These are phyloP conservation scores for Lachancea mirantina DNA, from an alignment of 805 yeast genomes.

Conservation along the genomic window DNA sequence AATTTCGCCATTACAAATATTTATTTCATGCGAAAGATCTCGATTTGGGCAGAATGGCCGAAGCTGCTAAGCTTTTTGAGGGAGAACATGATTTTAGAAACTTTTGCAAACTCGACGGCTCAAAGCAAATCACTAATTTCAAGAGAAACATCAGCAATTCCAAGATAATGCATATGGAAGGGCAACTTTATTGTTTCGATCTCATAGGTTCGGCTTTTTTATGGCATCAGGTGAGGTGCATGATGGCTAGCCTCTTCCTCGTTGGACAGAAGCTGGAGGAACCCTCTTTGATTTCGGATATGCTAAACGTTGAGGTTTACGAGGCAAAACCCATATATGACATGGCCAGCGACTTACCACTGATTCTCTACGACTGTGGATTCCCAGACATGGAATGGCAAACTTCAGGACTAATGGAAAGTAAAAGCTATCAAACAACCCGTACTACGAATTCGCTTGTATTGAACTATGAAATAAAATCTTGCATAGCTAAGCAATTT, in stretches of 20 bases:
- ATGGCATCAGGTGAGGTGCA: constrained; percentile 97
- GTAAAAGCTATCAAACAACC: constrained; percentile 38
- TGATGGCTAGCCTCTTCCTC: constrained; percentile 75
- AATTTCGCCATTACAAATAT: constrained; percentile 79
- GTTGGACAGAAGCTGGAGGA: constrained; percentile 74
- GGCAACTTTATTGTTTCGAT: constrained; percentile 60
- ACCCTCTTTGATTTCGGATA: constrained; percentile 47
- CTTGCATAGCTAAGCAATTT: constrained; percentile 46
- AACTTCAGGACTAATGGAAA: constrained; percentile 22
- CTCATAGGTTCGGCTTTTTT: constrained; percentile 82
- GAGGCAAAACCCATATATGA: constrained; percentile 74
- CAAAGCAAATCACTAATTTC: constrained; percentile 82
- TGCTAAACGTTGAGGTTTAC: constrained; percentile 48
- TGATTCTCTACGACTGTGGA: constrained; percentile 78
- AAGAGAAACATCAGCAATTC: constrained; percentile 54
- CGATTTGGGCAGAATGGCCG: constrained; percentile 58
- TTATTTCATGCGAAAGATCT: constrained; percentile 53
- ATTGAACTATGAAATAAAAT: constrained; percentile 51
- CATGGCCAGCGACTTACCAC: constrained; percentile 86
- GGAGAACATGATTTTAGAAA: constrained; percentile 91
- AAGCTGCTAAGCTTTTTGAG: constrained; percentile 49
- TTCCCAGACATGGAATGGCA: constrained; percentile 68
- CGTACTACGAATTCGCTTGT: constrained; percentile 42
- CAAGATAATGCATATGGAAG: constrained; percentile 34
- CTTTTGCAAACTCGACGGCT: constrained; percentile 90